These are phyloP conservation scores for Cercospora zeae-maydis DNA, from an alignment of 2,329 filamentous ascomycete species.

Conservation along the genomic window DNA sequence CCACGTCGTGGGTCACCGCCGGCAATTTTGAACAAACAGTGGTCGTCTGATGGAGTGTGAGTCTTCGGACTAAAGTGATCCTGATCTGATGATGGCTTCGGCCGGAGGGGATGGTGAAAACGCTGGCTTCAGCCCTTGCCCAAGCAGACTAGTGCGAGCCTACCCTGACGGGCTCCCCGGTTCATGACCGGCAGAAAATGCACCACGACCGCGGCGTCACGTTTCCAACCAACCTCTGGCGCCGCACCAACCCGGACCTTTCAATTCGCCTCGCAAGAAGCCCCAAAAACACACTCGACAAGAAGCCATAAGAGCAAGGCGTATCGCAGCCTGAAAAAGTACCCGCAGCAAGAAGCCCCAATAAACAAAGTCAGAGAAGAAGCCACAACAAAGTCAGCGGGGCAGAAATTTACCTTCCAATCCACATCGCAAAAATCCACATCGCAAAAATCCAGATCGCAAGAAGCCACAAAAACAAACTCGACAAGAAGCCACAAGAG, in stretches of 20 bases:
- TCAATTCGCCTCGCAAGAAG: background rate
- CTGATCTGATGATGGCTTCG: background rate
- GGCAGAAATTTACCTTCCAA: background rate
- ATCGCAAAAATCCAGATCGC: background rate
- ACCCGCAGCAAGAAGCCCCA: background rate
- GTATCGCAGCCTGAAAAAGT: background rate
- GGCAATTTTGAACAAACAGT: background rate
- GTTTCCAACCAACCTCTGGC: background rate
- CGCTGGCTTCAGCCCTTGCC: background rate
- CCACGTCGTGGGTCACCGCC: background rate
- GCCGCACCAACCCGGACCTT: background rate
- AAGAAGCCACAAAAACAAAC: background rate
- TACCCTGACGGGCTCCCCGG: background rate
- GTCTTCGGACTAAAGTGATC: background rate
- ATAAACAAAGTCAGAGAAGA: background rate
- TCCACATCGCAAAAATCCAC: background rate
- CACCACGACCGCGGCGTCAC: background rate
- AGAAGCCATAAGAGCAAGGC: background rate
- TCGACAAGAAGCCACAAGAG: conserved; percentile 1
- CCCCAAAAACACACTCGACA: background rate
- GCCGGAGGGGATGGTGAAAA: background rate
- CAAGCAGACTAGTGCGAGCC: background rate
- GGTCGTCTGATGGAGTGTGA: background rate
- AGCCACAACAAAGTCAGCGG: conserved; percentile 1
- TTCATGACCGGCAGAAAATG: background rate